Evolutionary conservation across 257 asterid species (phyloP).

Genomic region (Thymus quinquecostatus): DNA sequence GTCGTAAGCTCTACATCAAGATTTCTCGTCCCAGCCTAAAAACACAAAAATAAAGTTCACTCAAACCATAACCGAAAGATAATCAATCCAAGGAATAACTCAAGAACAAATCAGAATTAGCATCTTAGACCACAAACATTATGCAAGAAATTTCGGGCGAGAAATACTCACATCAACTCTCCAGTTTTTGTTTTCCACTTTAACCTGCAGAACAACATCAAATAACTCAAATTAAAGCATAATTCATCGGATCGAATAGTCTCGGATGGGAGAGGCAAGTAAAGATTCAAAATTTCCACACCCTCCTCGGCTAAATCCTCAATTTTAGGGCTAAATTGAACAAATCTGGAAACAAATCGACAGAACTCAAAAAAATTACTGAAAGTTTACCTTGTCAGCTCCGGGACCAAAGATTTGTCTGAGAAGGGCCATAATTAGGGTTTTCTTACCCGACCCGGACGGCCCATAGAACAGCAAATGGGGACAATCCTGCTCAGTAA

Average conservation of each 20-base stretch:
- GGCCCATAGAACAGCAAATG: conserved; percentile 96
- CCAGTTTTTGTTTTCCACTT: conserved; percentile 92
- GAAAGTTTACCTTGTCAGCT: conserved; percentile 76
- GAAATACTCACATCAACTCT: conserved; percentile 81
- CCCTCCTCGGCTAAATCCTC: background rate
- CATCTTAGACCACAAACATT: background rate
- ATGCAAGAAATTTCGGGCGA: background rate
- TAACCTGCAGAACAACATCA: conserved; percentile 67
- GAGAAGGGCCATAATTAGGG: conserved; percentile 97
- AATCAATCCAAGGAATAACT: background rate
- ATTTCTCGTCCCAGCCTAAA: conserved; percentile 82
- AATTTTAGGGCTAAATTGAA: background rate
- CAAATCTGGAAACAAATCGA: too few species aligned
- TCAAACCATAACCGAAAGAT: conserved; percentile 23
- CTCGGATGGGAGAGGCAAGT: background rate
- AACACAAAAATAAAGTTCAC: conserved; percentile 23
- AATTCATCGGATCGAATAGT: conserved; percentile 19
- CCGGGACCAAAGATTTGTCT: conserved; percentile 90
- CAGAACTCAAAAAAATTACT: background rate
- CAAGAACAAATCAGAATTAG: background rate
- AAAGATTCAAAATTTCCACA: background rate
- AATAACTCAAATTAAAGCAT: conserved; percentile 21
- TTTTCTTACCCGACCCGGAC: conserved; percentile 94
- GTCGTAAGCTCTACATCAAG: conserved; percentile 95
- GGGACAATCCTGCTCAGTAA: conserved; percentile 92